Base-by-base conservation (phyloP, 1,139 yeast genomes). In the Nakaseomyces nivariensis region DNA sequence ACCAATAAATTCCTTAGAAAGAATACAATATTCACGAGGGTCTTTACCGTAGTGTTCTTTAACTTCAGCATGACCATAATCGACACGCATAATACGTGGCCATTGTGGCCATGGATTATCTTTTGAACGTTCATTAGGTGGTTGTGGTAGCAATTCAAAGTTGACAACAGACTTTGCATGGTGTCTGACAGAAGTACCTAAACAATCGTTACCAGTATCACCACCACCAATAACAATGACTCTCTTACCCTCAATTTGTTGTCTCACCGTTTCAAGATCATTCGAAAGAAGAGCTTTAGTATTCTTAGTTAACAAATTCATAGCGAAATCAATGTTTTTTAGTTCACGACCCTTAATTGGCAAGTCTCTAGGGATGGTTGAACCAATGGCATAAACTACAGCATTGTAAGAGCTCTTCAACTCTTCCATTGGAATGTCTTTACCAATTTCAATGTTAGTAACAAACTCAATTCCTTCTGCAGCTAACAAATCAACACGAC, bases 61-160 rank as follows among this genome's bases (percentile, higher is more conserved):
- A 49, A 92, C 97, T 71, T 92, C 98, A 57, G 94, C 78, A 72
- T 92, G 98, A 61, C 98, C 98, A 66, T 92, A 92, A 72, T 92
- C 98, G 53, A 92, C 95, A 67, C 97, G 81, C 84, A 92, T 90
- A 64, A 92, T 80, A 69, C 96, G 80, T 59, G 98, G 97, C 97
- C 97, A 92, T 73, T 92, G 98, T 51, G 98, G 98, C 98, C 98
- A 92, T 71, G 98, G 98, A 71, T 92, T 92, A 72, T 92, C 97
- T 72, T 82, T 85, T 51, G 92, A 86, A 70, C 97, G 82, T 52
- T 79, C 76, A 40, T 77, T 76, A 46, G 97, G 89, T 56, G 98
- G 98, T 63, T 83, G 81, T 54, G 98, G 98, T 62, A 92, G 76
- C 66, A 92, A 76, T 73, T 92, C 98, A 68, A 92, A 92, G 77